Evolutionary conservation across 805 yeast genomes (phyloP), one percentile per base, ranked within the genome.

Genomic region (Zygosaccharomyces bailii): DNA sequence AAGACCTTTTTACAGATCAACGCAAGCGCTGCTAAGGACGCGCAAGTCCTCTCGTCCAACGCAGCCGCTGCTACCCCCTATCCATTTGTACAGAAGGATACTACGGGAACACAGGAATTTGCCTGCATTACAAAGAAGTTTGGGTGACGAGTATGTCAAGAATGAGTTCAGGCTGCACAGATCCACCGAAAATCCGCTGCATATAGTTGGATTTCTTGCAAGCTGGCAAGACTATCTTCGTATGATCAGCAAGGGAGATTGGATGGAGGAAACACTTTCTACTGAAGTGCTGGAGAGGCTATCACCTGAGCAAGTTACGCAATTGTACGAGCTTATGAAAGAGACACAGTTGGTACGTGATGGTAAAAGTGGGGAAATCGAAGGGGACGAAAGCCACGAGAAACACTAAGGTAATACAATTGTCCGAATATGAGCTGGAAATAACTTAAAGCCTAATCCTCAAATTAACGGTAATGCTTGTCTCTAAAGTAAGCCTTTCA

Each of bases 121-220:
- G n/a, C 87, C 90, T 0, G 64, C 68, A 3, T 79, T 80, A 39
- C 84, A 84, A 49, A 74, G 95, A 46, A 75, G 80, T 42, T 72
- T 93, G 17, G 99, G 99, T 3, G 96, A 93, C 65, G 74, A 79
- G 53, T 93, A 93, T 62, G 96, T 91, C 41, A 85, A 81, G 60
- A 78, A 82, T 27, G 99, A 93, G 68, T 93, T 93, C 71, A 80
- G 81, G 56, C 83, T 90, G 5, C 99, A 93, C 67, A 77, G 80
- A 48, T 66, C 71, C 38, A 76, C 84, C 5, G 96, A 88, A 52
- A 89, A 93, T 63, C 98, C 99, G 2, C 72, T 88, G 18, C 95
- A 91, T 59, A 88, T 93, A 25, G 89, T 93, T 8, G 99, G 97
- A 8, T 93, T 93, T 56, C 72, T 93, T 49, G 80, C 95, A 1